Percentiles rank a stretch among this genome's conserved stretches.
Conservation (phyloP, 2,329 filamentous ascomycete species). For the Beauveria sp. region DNA sequence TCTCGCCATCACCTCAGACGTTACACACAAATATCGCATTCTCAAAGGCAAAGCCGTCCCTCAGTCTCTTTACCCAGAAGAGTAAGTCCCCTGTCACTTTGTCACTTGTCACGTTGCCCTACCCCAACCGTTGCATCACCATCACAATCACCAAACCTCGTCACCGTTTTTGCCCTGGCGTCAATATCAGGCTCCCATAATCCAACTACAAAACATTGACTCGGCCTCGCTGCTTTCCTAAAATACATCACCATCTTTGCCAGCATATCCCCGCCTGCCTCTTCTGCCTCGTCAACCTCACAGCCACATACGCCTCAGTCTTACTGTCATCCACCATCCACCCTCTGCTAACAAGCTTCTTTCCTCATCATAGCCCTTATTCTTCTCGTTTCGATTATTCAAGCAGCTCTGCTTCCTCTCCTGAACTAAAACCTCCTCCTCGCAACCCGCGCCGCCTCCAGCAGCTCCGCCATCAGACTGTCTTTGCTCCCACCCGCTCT, state of each 20-base stretch:
- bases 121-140: neutral
- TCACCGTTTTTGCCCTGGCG: neutral
- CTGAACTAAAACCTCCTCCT: conserved; percentile 26
- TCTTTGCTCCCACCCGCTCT: conserved; percentile 35
- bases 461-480: conserved; percentile 18
- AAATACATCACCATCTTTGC: neutral
- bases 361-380: conserved; percentile 18
- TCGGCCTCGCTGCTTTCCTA: neutral
- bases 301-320: neutral
- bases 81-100: conserved; percentile 5
- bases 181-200: neutral
- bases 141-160: neutral
- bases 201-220: neutral
- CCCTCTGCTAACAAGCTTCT: conserved; percentile 4
- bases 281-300: neutral
- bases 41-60: conserved; percentile 26
- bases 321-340: neutral
- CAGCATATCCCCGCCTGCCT: neutral
- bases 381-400: conserved; percentile 15
- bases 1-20: conserved; percentile 20
- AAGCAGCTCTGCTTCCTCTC: conserved; percentile 15
- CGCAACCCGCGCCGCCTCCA: conserved; percentile 27
- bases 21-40: conserved; percentile 23
- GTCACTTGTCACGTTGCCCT: neutral
- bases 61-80: conserved; percentile 15